phyloP scores from a whole-genome alignment of 441 rosid species.

The Bocquillonia castaneifolia region DNA sequence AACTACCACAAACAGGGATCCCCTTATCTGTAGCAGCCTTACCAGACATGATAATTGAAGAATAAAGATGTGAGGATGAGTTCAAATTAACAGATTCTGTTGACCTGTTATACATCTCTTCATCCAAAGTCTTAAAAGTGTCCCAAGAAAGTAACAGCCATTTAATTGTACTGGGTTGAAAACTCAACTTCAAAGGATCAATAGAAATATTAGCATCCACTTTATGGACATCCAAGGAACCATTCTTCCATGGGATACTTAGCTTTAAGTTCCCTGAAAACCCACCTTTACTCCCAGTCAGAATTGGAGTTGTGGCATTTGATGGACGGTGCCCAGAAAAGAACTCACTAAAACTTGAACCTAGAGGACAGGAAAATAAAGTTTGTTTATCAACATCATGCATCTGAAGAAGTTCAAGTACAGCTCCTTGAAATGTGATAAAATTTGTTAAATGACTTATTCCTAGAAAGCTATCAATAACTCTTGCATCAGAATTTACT shows the following conservation, averaged over 20 bases:
- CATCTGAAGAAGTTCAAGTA: slow-evolving; percentile 68
- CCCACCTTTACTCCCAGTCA: slow-evolving; percentile 65
- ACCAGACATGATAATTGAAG: slow-evolving; percentile 31
- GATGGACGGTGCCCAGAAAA: slow-evolving; percentile 24
- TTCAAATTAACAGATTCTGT: slow-evolving; percentile 44
- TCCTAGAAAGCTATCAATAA: slow-evolving; percentile 66
- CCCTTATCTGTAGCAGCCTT: slow-evolving; percentile 22
- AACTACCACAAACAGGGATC: slow-evolving; percentile 24
- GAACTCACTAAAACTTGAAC: slow-evolving; percentile 29
- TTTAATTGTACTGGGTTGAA: slow-evolving; percentile 63
- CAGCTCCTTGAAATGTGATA: slow-evolving; percentile 75
- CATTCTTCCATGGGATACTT: slow-evolving; percentile 96
- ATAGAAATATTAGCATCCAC: slow-evolving; percentile 76
- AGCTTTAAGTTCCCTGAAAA: slow-evolving; percentile 81
- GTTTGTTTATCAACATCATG: slow-evolving; percentile 41
- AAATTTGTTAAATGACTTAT: slow-evolving; percentile 64
- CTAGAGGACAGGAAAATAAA: slow-evolving; percentile 24
- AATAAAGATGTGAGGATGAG: slow-evolving; percentile 39
- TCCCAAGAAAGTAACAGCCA: slow-evolving; percentile 72
- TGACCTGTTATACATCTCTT: slow-evolving; percentile 29
- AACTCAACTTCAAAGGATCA: slow-evolving; percentile 75
- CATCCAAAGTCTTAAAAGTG: slow-evolving; percentile 35
- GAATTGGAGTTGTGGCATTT: slow-evolving; percentile 47
- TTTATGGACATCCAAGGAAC: slow-evolving; percentile 79
- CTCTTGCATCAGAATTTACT: slow-evolving; percentile 30